These are phyloP conservation scores for Termitomyces sp. DNA, from an alignment of 768 basidiomycete species.

Conservation along the genomic window DNA sequence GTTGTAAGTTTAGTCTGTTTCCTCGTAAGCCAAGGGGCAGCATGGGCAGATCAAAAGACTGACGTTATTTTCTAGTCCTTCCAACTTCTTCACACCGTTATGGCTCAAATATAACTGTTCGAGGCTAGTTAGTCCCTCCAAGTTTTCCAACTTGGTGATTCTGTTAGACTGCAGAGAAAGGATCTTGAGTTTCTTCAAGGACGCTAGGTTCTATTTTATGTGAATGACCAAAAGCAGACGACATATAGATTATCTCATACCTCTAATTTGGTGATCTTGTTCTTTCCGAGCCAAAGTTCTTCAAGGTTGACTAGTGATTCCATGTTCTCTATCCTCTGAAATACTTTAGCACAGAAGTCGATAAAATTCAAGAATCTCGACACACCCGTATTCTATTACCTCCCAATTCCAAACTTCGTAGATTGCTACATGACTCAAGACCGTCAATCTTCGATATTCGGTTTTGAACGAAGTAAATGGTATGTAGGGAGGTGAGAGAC, in stretches of 20 bases:
- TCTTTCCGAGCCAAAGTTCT: constrained; percentile 97
- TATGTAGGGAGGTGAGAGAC: constrained; percentile 55
- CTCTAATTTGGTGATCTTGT: constrained; percentile 88
- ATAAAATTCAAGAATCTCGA: not conserved
- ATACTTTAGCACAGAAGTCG: not conserved
- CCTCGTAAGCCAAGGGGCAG: not conserved
- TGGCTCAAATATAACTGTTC: constrained; percentile 94
- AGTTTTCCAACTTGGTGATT: constrained; percentile 78
- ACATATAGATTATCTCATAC: constrained; percentile 28
- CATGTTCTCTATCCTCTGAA: constrained; percentile 81
- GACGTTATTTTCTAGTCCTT: constrained; percentile 84
- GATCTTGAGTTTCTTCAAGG: constrained; percentile 71
- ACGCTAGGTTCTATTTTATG: constrained; percentile 52
- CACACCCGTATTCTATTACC: constrained; percentile 88
- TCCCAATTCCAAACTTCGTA: constrained; percentile 87
- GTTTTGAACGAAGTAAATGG: constrained; percentile 95
- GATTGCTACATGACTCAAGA: constrained; percentile 45
- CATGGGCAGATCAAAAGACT: constrained; percentile 14
- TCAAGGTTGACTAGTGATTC: constrained; percentile 77
- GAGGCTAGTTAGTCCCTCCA: constrained; percentile 66
- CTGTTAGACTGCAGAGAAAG: constrained; percentile 93
- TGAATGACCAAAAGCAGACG: not conserved
- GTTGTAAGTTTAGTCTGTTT: constrained; percentile 64
- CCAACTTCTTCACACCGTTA: constrained; percentile 79
- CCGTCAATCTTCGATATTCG: constrained; percentile 78